phyloP scores from a whole-genome alignment of 495 filamentous ascomycete genomes.

The Copromyces sp. region DNA sequence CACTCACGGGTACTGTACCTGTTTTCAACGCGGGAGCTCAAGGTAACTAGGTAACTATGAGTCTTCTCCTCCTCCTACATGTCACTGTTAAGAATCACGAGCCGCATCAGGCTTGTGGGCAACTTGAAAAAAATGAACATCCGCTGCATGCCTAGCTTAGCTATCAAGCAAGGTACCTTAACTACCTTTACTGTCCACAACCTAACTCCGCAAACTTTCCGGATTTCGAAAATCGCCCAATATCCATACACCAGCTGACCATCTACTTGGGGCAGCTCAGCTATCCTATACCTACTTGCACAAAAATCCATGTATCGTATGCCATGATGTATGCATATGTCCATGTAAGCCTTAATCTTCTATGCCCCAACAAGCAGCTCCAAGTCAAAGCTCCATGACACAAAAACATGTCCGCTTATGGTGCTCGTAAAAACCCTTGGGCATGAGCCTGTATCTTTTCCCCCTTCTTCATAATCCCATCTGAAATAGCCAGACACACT shows the following conservation, averaged over 20 bases:
- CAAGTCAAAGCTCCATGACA: neutral
- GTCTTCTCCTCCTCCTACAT: no score
- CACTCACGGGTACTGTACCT: no score
- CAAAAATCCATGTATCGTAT: neutral
- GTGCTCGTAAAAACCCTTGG: neutral
- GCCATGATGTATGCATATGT: neutral
- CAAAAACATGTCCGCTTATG: neutral
- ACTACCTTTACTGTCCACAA: neutral
- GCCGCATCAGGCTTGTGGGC: neutral
- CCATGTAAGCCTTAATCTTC: no score
- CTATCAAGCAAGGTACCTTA: neutral
- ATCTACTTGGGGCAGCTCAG: neutral
- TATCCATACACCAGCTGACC: neutral
- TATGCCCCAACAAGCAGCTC: neutral
- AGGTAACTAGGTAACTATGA: no score
- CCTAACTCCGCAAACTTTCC: neutral
- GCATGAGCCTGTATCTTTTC: no score
- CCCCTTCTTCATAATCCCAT: no score
- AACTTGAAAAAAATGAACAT: neutral
- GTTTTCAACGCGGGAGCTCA: no score
- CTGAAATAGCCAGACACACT: no score
- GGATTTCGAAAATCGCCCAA: neutral
- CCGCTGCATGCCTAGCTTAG: neutral
- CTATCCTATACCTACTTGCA: neutral
- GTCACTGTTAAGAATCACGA: no score